phyloP scores from a whole-genome alignment of 805 yeast species.

The Wickerhamomyces canadensis region DNA sequence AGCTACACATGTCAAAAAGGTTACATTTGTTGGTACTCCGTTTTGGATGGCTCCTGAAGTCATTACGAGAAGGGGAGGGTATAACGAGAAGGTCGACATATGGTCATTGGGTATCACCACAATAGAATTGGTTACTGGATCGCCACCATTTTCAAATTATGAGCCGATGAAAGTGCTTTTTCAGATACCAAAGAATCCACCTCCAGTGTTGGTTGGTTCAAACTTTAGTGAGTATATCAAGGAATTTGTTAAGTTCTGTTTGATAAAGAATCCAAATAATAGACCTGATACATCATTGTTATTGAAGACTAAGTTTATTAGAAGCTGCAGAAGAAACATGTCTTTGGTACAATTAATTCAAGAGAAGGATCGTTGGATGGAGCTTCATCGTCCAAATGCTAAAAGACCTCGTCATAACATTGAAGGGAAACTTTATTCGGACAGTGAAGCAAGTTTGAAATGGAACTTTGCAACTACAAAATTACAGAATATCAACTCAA shows the following conservation, averaged over 20 bases:
- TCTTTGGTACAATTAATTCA: conserved; percentile 32
- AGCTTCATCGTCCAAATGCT: conserved; percentile 23
- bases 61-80: conserved; percentile 56
- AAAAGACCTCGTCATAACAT: conserved; percentile 36
- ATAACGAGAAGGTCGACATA: conserved; percentile 83
- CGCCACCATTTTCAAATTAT: conserved; percentile 69
- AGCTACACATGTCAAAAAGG: conserved; percentile 54
- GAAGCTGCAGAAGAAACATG: conserved; percentile 26
- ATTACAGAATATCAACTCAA: not conserved
- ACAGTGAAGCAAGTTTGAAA: conserved; percentile 18
- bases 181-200: conserved; percentile 57
- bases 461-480: conserved; percentile 20
- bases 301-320: conserved; percentile 48
- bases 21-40: conserved; percentile 92
- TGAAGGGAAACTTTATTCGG: conserved; percentile 23
- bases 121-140: conserved; percentile 76
- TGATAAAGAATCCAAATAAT: conserved; percentile 56
- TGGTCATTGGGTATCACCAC: conserved; percentile 96
- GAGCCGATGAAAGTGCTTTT: conserved; percentile 76
- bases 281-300: conserved; percentile 61
- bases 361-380: conserved; percentile 33
- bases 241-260: conserved; percentile 58
- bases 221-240: conserved; percentile 38
- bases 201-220: conserved; percentile 51
- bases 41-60: conserved; percentile 99